Base-by-base conservation (phyloP, 164 flowering plant genomes). In the Taxillus chinensis region DNA sequence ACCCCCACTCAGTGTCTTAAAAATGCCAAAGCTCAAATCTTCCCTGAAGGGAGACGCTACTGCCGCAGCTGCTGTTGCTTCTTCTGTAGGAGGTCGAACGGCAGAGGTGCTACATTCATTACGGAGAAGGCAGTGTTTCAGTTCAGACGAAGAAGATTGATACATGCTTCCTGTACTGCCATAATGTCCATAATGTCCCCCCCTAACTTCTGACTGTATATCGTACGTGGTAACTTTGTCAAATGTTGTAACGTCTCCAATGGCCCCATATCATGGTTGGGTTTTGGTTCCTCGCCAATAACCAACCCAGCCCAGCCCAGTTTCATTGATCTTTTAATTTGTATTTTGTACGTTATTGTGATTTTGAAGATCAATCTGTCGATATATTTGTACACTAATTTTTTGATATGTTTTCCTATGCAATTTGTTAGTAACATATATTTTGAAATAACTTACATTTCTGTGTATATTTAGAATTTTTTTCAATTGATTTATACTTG, bases 21-120 rank as follows among this genome's bases (percentile, higher is more conserved):
- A 77, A 51, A 64, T 75, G 64, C 97, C 99, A 1, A 86, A 78
- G 78, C 82, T 91, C 55, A 95, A 83, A 70, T 60, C 88, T 51
- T 58, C 69, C 13, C 42, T 60, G 60, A 64, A 64, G 55, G 79
- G 59, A 52, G 61, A 50, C 3, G 43, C 27, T 57, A 27, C 27
- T 27, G 27, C 27, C 27, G 27, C 27, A 27, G 27, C 27, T 27
- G 27, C 27, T 27, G 27, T 27, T 27, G 27, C 27, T 27, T 27
- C 27, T 27, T 14, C 63, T 39, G 54, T 67, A 57, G 72, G 71
- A 52, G 67, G 64, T 41, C 72, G 69, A 14, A 74, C 82, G 3
- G n/a, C 61, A 4, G 75, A 79, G 49, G 82, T 95, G 4, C 55
- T 95, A 51, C 87, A 83, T 65, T 91, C 97, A 46, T 45, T 95